Evolutionary conservation across 2,329 filamentous ascomycete species (phyloP), one percentile per base, ranked within the genome.

Genomic region (Monosporascus sp.): DNA sequence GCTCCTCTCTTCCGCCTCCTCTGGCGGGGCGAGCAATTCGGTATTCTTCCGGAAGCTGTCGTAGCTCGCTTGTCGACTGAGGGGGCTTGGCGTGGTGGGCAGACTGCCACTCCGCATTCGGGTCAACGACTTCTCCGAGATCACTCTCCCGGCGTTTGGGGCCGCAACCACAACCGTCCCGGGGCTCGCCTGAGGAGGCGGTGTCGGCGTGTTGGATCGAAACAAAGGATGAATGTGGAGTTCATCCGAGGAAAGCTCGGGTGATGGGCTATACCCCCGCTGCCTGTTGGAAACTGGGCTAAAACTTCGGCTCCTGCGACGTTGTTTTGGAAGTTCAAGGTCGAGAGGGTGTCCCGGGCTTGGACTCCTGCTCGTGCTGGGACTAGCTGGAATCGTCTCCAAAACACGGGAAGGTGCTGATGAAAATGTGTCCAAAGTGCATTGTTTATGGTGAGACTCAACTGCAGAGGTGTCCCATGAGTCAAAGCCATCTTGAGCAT

Each of bases 161-260:
- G 87, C 84, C 0, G 87, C 88, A 11, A 83, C 74, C 48, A 92
- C 85, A 17, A 85, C 77, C 0, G 88, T 92, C 0, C 86, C 85
- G 0, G 86, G 84, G 0, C 85, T 88, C 1, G 80, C 77, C 6
- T 81, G 70, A 0, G 87, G 82, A 1, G 86, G 84, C 7, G 86
- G 86, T 1, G 76, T 79, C 0, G 85, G 85, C 41, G 83, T 88
- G 64, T 89, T 86, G 6, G 84, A 85, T 54, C 88, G 79, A 73
- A 92, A 91, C 3, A 92, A 77, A 8, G 88, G 88, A 66, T 92
- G 88, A 46, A 91, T 90, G 63, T 90, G 83, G 3, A 83, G 76
- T 66, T 91, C 86, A 61, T 77, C 77, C 48, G 64, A 72, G 3
- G 60, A 70, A 3, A 60, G 51, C 27, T 72, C 66, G 49, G 69